Conservation (phyloP, 768 basidiomycete species). For the Bullera alba region DNA sequence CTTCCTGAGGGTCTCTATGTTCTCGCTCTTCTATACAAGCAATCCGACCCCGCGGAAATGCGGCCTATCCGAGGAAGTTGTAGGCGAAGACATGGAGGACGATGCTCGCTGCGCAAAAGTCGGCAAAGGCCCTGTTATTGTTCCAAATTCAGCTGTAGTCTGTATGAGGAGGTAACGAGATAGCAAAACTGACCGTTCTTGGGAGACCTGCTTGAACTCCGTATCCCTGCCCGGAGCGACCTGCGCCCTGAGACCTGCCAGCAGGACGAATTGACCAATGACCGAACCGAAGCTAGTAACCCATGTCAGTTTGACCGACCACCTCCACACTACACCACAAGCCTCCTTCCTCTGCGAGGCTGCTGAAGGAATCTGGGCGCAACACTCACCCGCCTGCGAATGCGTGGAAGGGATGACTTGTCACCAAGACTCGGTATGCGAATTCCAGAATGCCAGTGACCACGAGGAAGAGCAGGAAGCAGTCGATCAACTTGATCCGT, state of each 20-base stretch:
- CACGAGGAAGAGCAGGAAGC: constrained; percentile 85
- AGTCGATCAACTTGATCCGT: constrained; percentile 87
- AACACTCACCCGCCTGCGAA: constrained; percentile 82
- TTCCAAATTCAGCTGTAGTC: not conserved
- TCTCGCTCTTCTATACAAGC: not conserved
- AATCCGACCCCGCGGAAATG: not conserved
- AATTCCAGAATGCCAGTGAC: constrained; percentile 86
- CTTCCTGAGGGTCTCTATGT: not conserved
- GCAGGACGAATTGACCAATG: constrained; percentile 93
- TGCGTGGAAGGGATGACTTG: constrained; percentile 93
- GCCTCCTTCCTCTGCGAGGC: too few species aligned
- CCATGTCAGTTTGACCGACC: too few species aligned
- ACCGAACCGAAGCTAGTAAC: constrained; percentile 79
- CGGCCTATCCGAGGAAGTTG: constrained; percentile 81
- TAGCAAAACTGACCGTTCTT: constrained; percentile 68
- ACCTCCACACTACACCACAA: too few species aligned
- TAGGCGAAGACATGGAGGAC: constrained; percentile 97
- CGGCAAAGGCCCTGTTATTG: constrained; percentile 77
- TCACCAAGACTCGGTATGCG: constrained; percentile 80
- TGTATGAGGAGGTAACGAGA: not conserved
- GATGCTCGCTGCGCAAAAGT: constrained; percentile 90
- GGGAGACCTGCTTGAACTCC: constrained; percentile 79
- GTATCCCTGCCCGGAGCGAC: constrained; percentile 59
- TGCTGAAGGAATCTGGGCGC: too few species aligned
- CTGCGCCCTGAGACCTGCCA: constrained; percentile 84